Evolutionary conservation across 1,284 basidiomycete species (phyloP).

Genomic region (Fereydounia khargensis): DNA sequence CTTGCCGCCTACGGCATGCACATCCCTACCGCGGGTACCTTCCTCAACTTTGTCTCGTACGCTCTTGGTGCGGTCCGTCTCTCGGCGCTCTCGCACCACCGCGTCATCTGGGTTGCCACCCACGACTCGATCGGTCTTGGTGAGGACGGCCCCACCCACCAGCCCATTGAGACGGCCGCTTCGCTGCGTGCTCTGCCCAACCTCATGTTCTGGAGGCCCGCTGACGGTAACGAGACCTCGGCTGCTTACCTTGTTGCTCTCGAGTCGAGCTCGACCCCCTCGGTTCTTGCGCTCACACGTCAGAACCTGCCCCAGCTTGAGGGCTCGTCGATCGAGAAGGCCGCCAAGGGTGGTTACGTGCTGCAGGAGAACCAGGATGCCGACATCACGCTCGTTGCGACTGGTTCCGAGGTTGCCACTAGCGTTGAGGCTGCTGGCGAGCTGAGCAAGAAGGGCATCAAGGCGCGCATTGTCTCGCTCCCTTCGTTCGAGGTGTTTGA

Average conservation of each 20-base stretch:
- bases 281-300: conserved; percentile 76
- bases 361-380: conserved; percentile 72
- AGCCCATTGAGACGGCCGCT: conserved; percentile 83
- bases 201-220: conserved; percentile 69
- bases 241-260: conserved; percentile 82
- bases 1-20: conserved; percentile 78
- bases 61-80: conserved; percentile 87
- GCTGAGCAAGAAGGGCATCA: conserved; percentile 68
- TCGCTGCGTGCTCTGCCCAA: conserved; percentile 87
- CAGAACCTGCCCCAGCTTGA: conserved; percentile 92
- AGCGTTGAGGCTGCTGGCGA: conserved; percentile 78
- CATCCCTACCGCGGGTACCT: conserved; percentile 66
- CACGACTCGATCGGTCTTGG: conserved; percentile 61
- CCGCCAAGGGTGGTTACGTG: conserved; percentile 83
- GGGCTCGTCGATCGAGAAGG: conserved; percentile 79
- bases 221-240: conserved; percentile 90
- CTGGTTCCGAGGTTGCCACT: conserved; percentile 83
- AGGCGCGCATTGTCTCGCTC: conserved; percentile 78
- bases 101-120: conserved; percentile 85
- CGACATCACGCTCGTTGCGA: conserved; percentile 82
- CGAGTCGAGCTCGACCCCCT: conserved; percentile 72
- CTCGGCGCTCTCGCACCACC: conserved; percentile 82
- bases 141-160: conserved; percentile 94
- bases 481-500: conserved; percentile 90
- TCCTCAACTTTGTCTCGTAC: conserved; percentile 86